phyloP scores from a whole-genome alignment of 495 filamentous ascomycete species.

The Elaphomyces granulatus region DNA sequence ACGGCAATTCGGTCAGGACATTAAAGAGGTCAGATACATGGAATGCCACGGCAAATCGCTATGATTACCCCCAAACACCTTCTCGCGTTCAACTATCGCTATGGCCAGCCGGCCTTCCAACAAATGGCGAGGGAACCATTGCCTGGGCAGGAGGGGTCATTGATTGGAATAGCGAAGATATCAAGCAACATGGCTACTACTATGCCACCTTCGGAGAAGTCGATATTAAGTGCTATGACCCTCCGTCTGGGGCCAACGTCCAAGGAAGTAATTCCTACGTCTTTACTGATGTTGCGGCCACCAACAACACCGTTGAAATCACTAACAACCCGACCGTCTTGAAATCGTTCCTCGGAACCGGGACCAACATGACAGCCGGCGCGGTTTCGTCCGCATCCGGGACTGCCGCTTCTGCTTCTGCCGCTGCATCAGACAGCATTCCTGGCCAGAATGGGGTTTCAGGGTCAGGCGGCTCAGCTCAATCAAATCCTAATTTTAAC shows the following conservation, averaged over 20 bases:
- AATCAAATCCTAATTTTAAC: conserved; percentile 2
- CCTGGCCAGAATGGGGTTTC: conserved; percentile 23
- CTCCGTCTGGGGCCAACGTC: conserved; percentile 47
- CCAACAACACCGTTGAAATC: conserved; percentile 62
- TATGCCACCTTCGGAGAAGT: conserved; percentile 70
- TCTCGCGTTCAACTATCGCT: conserved; percentile 88
- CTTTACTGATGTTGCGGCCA: conserved; percentile 48
- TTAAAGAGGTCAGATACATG: conserved; percentile 64
- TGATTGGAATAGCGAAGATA: conserved; percentile 71
- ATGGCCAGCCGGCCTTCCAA: conserved; percentile 77
- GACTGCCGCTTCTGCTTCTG: conserved; percentile 9
- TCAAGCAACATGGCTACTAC: conserved; percentile 77
- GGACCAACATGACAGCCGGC: conserved; percentile 47
- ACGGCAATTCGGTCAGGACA: conserved; percentile 60
- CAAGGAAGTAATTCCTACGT: conserved; percentile 54
- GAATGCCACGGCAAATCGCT: conserved; percentile 70
- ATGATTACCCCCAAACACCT: conserved; percentile 84
- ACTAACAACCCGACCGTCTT: conserved; percentile 65
- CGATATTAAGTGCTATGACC: conserved; percentile 69
- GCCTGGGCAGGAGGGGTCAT: conserved; percentile 85
- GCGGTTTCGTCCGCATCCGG: conserved; percentile 13
- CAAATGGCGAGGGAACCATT: conserved; percentile 73
- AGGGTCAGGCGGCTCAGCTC: conserved; percentile 13
- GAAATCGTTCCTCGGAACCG: conserved; percentile 62
- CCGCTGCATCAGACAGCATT: conserved; percentile 14